Percentiles rank a stretch among this genome's conserved stretches.
phyloP scores from a whole-genome alignment of 345 rosid genomes.

The Clausena lansium region DNA sequence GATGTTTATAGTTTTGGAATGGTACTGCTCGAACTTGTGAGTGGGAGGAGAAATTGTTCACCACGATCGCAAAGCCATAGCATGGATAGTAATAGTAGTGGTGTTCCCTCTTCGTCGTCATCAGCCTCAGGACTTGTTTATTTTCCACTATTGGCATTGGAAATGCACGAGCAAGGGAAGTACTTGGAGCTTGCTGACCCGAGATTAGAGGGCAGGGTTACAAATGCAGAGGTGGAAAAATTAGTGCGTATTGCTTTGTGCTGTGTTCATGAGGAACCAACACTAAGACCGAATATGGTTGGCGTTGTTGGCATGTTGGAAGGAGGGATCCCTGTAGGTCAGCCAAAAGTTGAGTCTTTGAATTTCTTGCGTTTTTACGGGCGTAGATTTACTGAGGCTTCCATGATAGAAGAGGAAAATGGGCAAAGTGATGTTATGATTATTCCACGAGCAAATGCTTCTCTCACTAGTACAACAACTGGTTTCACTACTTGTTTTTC shows the following conservation, averaged over 20 bases:
- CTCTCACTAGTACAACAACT: constrained; percentile 32
- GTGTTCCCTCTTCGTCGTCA: constrained; percentile 37
- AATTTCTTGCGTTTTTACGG: constrained; percentile 85
- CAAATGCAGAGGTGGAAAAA: constrained; percentile 51
- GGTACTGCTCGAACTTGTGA: constrained; percentile 75
- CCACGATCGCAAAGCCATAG: constrained; percentile 43
- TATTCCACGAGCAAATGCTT: constrained; percentile 34
- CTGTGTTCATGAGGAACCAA: constrained; percentile 71
- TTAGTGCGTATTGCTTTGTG: constrained; percentile 62
- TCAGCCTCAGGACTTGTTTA: constrained; percentile 45
- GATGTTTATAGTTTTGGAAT: constrained; percentile 87
- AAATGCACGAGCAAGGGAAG: constrained; percentile 74
- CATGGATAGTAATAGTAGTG: constrained; percentile 30
- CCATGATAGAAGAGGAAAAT: constrained; percentile 44
- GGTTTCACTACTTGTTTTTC: constrained; percentile 42
- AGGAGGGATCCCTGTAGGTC: constrained; percentile 53
- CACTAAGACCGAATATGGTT: constrained; percentile 59
- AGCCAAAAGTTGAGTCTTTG: constrained; percentile 73
- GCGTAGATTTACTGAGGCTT: constrained; percentile 71
- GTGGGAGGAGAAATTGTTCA: constrained; percentile 72
- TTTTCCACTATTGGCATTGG: constrained; percentile 82
- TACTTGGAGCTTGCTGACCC: constrained; percentile 79
- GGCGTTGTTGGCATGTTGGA: constrained; percentile 71
- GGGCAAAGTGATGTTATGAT: constrained; percentile 29
- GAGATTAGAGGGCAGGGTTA: constrained; percentile 69